Percentiles rank a stretch among this genome's conserved stretches.
These are phyloP conservation scores for Lolium perenne DNA, from an alignment of 176 grass and related monocot genomes.

Conservation along the genomic window DNA sequence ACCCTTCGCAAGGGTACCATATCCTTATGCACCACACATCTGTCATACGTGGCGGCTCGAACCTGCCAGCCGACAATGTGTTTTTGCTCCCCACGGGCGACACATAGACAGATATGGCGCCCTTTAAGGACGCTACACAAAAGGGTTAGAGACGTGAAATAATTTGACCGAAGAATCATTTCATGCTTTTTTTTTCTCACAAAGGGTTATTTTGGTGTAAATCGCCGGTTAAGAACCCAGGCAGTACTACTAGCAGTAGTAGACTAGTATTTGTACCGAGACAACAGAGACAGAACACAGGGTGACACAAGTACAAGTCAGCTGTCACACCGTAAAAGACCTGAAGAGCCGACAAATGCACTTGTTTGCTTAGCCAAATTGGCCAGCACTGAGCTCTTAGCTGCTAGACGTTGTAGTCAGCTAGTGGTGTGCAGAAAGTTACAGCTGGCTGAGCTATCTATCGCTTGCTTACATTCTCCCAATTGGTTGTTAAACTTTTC, in stretches of 20 bases:
- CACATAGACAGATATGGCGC: too few relatives aligned
- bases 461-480: neutral
- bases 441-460: neutral
- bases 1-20: too few relatives aligned
- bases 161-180: too few relatives aligned
- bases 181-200: too few relatives aligned
- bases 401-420: neutral
- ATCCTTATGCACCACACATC: too few relatives aligned
- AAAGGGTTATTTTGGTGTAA: too few relatives aligned
- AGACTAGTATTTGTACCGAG: neutral
- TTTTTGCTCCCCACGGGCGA: too few relatives aligned
- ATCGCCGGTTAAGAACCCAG: neutral
- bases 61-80: too few relatives aligned
- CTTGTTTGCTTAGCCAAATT: conserved; percentile 11
- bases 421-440: conserved; percentile 21
- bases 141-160: too few relatives aligned
- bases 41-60: neutral
- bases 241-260: too few relatives aligned
- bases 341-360: neutral
- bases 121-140: too few relatives aligned
- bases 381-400: neutral
- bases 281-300: neutral
- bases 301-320: neutral
- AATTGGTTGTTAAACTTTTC: conserved; percentile 16
- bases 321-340: neutral